Evolutionary conservation across 2,329 filamentous ascomycete species (phyloP), one percentile per base, ranked within the genome.

Genomic region (Coniochaeta ligniaria): DNA sequence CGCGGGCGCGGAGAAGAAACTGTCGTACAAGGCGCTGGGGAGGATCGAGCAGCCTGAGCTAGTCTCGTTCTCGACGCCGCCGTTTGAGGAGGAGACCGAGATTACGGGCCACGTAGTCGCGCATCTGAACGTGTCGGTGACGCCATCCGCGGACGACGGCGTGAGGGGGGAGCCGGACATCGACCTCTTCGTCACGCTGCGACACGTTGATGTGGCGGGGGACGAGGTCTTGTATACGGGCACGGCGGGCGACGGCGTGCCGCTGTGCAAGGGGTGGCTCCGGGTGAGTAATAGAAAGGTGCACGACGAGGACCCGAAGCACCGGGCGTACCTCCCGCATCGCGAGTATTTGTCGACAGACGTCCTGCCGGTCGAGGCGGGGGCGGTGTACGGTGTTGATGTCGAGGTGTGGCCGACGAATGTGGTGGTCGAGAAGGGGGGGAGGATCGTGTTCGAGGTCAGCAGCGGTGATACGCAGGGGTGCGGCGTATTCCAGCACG

Each of bases 61-160:
- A 0, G 64, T 90, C 0, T 80, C 83, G 47, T 90, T 90, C 69
- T 76, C 74, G 1, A 87, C 83, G 0, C 60, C 75, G 0, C 74
- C 83, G 0, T 89, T 90, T 61, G 76, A 80, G n/a, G 62, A 75
- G 7, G 85, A 90, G 66, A 88, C 82, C 0, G 88, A 91, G 67
- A 83, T 91, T 59, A 91, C 88, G 0, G 88, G 88, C 0, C 85
- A 90, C 66, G 75, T 89, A 31, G 76, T 83, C 0, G 86, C 85
- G 0, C 86, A 85, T 64, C 75, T 91, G 4, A 84, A 85, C 62
- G 82, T 89, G 0, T 89, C 86, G 0, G 73, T 88, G 3, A 85
- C 81, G 0, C 73, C 86, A n/a, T n/a, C n/a, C n/a, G n/a, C n/a
- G 64, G 84, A 76, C 70, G 82, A 70, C 70, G 43, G 43, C 43